A percentile compares a stretch with the other conserved stretches of the same genome.
Conservation (phyloP, 2,329 filamentous ascomycete species). For the Colletotrichum magnum region DNA sequence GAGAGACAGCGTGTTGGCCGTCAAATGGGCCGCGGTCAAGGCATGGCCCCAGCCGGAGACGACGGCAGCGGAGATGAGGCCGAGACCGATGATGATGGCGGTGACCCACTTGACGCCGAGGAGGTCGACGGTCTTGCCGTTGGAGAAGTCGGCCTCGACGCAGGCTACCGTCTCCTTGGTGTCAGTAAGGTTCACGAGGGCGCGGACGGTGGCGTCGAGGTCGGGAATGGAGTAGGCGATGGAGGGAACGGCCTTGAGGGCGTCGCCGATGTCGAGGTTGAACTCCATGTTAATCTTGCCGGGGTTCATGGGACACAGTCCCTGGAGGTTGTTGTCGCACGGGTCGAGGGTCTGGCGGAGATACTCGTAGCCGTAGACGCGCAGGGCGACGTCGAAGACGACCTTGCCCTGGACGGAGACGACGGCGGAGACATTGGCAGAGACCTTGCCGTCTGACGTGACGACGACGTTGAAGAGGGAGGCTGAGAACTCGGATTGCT, state of each 20-base stretch:
- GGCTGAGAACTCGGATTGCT: conserved; percentile 87
- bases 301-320: conserved; percentile 91
- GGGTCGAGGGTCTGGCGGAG: conserved; percentile 80
- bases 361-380: conserved; percentile 86
- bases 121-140: conserved; percentile 92
- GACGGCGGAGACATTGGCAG: conserved; percentile 83
- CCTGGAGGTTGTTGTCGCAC: conserved; percentile 77
- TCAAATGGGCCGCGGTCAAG: conserved; percentile 94
- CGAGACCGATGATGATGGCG: conserved; percentile 88
- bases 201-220: conserved; percentile 86
- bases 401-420: conserved; percentile 88
- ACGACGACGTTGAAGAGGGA: conserved; percentile 89
- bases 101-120: conserved; percentile 91
- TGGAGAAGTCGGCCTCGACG: conserved; percentile 89
- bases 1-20: conserved; percentile 90
- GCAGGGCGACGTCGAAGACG: conserved; percentile 80
- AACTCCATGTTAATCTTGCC: conserved; percentile 81
- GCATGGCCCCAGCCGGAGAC: conserved; percentile 92
- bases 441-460: conserved; percentile 79
- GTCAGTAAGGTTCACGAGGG: conserved; percentile 82
- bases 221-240: conserved; percentile 92
- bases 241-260: conserved; percentile 71
- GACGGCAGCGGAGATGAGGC: conserved; percentile 86
- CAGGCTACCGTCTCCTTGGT: conserved; percentile 80
- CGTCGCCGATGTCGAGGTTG: conserved; percentile 49